Conservation (phyloP, 768 basidiomycete genomes). For the Gelatoporia subvermispora region DNA sequence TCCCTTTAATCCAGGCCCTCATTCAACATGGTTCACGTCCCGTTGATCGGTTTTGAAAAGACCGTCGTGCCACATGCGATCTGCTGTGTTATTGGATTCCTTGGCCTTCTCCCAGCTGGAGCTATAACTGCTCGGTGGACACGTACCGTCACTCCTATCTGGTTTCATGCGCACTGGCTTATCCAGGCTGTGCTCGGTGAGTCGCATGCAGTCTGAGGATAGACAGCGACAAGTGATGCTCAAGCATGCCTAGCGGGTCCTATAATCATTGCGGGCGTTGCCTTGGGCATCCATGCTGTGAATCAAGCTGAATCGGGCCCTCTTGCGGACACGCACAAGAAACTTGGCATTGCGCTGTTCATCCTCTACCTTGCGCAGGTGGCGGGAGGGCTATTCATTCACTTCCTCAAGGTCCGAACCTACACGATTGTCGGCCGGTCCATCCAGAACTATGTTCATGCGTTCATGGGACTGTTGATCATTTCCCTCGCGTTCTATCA, state of each 20-base stretch:
- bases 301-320: slow-evolving; percentile 24
- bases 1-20: too few species aligned
- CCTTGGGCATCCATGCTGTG: slow-evolving; percentile 36
- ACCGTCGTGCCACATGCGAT: slow-evolving; percentile 47
- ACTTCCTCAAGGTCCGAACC: slow-evolving; percentile 42
- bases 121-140: slow-evolving; percentile 48
- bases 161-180: slow-evolving; percentile 36
- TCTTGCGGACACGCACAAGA: slow-evolving; percentile 43
- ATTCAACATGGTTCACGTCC: slow-evolving; percentile 8
- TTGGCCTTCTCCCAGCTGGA: slow-evolving; percentile 55
- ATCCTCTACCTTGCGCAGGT: slow-evolving; percentile 49
- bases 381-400: slow-evolving; percentile 42
- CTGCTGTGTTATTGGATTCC: slow-evolving; percentile 45
- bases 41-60: slow-evolving; percentile 42
- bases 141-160: slow-evolving; percentile 45
- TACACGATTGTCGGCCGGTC: slow-evolving; percentile 29
- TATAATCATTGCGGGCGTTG: slow-evolving; percentile 47
- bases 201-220: not conserved
- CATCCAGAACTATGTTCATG: slow-evolving; percentile 37
- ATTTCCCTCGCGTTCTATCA: slow-evolving; percentile 47
- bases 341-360: slow-evolving; percentile 46
- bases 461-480: slow-evolving; percentile 46
- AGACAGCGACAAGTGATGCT: not conserved
- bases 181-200: slow-evolving; percentile 40
- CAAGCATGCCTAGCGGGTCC: slow-evolving; percentile 46